Evolutionary conservation across 2,329 filamentous ascomycete genomes (phyloP).

Genomic region (Penicillium sp.): DNA sequence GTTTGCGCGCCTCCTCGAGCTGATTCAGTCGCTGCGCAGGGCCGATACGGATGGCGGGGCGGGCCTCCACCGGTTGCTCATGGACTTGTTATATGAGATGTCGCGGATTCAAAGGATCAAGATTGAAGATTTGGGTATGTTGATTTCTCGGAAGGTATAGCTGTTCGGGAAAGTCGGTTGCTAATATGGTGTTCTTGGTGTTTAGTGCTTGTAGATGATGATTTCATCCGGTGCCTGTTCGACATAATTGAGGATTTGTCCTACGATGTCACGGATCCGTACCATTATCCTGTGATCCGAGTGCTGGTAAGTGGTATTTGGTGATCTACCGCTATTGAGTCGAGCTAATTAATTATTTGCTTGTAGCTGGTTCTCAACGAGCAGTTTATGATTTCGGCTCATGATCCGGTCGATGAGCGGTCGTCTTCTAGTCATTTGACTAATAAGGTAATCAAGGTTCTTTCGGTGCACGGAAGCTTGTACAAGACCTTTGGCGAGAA

Average conservation of each 20-base stretch:
- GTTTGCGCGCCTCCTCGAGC: conserved; percentile 81
- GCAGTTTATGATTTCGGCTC: conserved; percentile 87
- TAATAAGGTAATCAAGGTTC: conserved; percentile 90
- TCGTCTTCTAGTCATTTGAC: conserved; percentile 66
- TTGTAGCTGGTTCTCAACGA: conserved; percentile 89
- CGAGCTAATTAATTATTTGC: conserved; percentile 4
- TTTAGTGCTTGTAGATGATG: conserved; percentile 68
- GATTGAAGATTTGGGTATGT: conserved; percentile 75
- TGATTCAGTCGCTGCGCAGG: conserved; percentile 70
- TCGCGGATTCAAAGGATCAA: conserved; percentile 85
- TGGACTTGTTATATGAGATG: conserved; percentile 96
- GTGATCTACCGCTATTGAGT: not conserved
- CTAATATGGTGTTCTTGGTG: conserved; percentile 15
- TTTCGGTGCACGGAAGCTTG: conserved; percentile 77
- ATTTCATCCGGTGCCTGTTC: conserved; percentile 83
- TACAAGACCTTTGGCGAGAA: conserved; percentile 98
- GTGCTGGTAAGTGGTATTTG: conserved; percentile 71
- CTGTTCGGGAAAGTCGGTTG: not conserved
- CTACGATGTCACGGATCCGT: conserved; percentile 87
- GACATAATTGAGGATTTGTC: conserved; percentile 86
- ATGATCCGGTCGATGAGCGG: conserved; percentile 56
- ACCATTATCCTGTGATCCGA: conserved; percentile 93
- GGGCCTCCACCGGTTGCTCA: conserved; percentile 76
- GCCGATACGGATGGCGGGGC: conserved; percentile 57
- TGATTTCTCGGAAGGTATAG: not conserved